These are phyloP conservation scores for Pseudofabraea citricarpa DNA, from an alignment of 2,329 filamentous ascomycete species.

Conservation along the genomic window DNA sequence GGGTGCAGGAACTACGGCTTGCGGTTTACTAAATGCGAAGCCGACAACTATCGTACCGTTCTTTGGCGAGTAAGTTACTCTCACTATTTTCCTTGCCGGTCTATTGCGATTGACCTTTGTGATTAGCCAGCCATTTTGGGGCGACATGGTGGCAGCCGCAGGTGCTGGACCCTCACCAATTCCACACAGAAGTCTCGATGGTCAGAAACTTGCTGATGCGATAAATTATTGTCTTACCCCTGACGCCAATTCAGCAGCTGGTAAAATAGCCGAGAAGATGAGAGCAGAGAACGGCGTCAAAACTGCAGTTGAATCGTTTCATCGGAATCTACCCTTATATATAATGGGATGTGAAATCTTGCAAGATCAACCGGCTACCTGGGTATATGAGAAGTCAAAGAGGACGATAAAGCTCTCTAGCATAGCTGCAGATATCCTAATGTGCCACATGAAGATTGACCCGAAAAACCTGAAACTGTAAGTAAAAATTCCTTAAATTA, in stretches of 20 bases:
- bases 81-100: neutral
- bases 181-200: constrained; percentile 60
- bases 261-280: constrained; percentile 49
- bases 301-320: constrained; percentile 60
- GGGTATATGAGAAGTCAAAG: constrained; percentile 15
- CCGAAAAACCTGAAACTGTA: constrained; percentile 18
- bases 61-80: constrained; percentile 40
- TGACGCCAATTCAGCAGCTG: constrained; percentile 48
- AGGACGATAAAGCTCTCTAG: constrained; percentile 25
- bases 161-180: constrained; percentile 67
- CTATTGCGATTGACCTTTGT: too few relatives aligned
- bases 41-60: constrained; percentile 53
- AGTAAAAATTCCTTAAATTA: constrained; percentile 2
- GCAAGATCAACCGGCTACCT: constrained; percentile 40
- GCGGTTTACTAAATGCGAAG: constrained; percentile 43
- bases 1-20: constrained; percentile 54
- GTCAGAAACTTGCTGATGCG: constrained; percentile 56
- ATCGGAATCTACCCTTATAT: constrained; percentile 59
- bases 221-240: constrained; percentile 56
- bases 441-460: constrained; percentile 10
- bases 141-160: constrained; percentile 64
- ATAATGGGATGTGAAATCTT: constrained; percentile 63
- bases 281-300: constrained; percentile 57
- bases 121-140: constrained; percentile 72
- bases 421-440: constrained; percentile 10